These are phyloP conservation scores for Rubroboletus pulcherrimus DNA, from an alignment of 768 basidiomycete species.

Conservation along the genomic window DNA sequence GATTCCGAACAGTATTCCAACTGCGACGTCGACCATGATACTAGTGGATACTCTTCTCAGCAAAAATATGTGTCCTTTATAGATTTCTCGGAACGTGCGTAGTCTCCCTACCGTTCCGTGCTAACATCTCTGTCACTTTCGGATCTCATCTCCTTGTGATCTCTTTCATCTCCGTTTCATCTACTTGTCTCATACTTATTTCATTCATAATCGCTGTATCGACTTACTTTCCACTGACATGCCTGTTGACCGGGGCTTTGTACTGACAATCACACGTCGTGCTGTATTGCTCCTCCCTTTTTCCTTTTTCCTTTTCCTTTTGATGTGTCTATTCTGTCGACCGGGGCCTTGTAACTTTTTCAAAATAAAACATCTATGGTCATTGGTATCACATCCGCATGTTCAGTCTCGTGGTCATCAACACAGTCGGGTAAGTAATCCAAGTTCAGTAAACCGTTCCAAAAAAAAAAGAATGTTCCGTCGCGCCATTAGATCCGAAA, in stretches of 20 bases:
- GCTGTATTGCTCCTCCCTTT: neutral
- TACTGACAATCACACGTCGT: slow-evolving; percentile 1
- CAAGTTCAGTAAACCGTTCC: neutral
- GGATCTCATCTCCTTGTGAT: neutral
- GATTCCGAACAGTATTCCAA: neutral
- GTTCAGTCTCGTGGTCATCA: neutral
- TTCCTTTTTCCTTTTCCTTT: neutral
- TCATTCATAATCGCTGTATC: neutral
- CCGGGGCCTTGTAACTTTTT: slow-evolving; percentile 12
- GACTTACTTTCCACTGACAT: neutral
- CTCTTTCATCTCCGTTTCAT: neutral
- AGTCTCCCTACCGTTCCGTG: neutral
- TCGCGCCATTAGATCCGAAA: neutral
- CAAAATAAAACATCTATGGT: slow-evolving; percentile 1
- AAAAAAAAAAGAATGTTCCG: neutral
- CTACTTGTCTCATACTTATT: neutral
- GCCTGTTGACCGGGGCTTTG: slow-evolving; percentile 11
- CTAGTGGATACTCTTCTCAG: no score
- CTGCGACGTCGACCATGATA: neutral
- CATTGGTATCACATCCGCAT: slow-evolving; percentile 1
- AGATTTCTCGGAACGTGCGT: slow-evolving; percentile 5
- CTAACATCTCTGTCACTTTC: neutral
- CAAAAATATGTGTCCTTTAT: neutral
- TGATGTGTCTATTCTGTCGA: neutral
- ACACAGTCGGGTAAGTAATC: neutral